Evolutionary conservation across 305 asterid genomes (phyloP).

Genomic region (Caryopteris hybrid): DNA sequence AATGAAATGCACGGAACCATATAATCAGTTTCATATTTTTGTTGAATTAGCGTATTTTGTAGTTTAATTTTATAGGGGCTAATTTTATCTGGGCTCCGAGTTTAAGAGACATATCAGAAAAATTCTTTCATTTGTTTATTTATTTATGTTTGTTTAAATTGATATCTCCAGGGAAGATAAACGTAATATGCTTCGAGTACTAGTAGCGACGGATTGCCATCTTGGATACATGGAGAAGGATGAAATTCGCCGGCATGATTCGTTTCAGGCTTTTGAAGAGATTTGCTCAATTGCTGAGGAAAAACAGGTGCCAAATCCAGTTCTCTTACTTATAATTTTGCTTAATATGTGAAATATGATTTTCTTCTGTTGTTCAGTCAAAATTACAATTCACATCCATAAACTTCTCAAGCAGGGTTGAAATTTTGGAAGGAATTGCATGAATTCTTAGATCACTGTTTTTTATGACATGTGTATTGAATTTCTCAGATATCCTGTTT

Average conservation of each 20-base stretch:
- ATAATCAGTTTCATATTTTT: not conserved
- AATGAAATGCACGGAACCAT: not conserved
- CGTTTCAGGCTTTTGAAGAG: slow-evolving; percentile 94
- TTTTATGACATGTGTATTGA: not conserved
- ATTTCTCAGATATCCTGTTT: not conserved
- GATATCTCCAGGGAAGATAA: slow-evolving; percentile 50
- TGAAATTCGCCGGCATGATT: slow-evolving; percentile 92
- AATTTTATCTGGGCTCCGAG: not conserved
- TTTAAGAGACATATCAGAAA: not conserved
- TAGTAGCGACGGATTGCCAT: slow-evolving; percentile 97
- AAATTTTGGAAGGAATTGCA: not conserved
- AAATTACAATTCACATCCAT: not conserved
- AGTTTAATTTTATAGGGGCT: not conserved
- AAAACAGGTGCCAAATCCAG: slow-evolving; percentile 49
- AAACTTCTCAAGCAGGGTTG: not conserved
- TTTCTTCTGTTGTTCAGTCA: not conserved
- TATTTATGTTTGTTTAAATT: not conserved
- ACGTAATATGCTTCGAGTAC: slow-evolving; percentile 55
- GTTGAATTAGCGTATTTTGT: not conserved
- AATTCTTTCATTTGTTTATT: not conserved
- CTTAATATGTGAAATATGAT: not conserved
- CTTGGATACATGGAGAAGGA: slow-evolving; percentile 99
- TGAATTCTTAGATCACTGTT: not conserved
- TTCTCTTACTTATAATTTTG: not conserved
- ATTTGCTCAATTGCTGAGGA: slow-evolving; percentile 95